Evolutionary conservation across 2,329 filamentous ascomycete species (phyloP), one percentile per base, ranked within the genome.

Genomic region (Claviceps monticola): DNA sequence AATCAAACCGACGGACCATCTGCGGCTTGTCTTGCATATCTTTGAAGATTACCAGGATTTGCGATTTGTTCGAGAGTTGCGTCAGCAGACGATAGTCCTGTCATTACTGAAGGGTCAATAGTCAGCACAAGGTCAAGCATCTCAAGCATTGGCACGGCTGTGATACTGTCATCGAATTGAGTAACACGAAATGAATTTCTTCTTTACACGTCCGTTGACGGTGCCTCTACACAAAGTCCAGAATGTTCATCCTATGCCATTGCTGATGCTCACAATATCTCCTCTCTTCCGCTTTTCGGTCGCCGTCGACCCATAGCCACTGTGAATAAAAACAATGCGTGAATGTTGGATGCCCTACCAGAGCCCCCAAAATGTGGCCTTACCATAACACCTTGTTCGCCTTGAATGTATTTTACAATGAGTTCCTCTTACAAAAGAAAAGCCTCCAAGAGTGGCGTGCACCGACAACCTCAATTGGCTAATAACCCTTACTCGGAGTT

Each of bases 401-500:
- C 49, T 51, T 34, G 42, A 42, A 11, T 29, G 4, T 19, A 38
- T n/a, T 23, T 23, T 49, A 46, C 26, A 52, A 19, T 39, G 41
- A 49, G 19, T 41, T 8, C 23, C 47, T 26, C 26, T n/a, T 11
- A 41, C 19, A 37, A 34, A 37, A 36, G 6, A 17, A 17, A 9
- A n/a, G 5, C 17, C 39, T 37, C 16, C 11, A 9, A 34, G 37
- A 21, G 11, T 34, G 43, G 17, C 19, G 49, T 26, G 2, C 39
- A 8, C 26, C 3, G n/a, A 16, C 17, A n/a, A 44, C 26, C 26
- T 6, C 13, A 4, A 21, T 16, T 42, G 19, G 6, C 48, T 50
- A 55, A 16, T 44, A 68, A 1, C 55, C 60, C 57, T 71, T 73
- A 57, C 60, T 66, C 0, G 68, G 66, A 50, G 66, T 72, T 19